These are phyloP conservation scores for Leishmania major DNA, from an alignment of 208 protist species.

Conservation along the genomic window DNA sequence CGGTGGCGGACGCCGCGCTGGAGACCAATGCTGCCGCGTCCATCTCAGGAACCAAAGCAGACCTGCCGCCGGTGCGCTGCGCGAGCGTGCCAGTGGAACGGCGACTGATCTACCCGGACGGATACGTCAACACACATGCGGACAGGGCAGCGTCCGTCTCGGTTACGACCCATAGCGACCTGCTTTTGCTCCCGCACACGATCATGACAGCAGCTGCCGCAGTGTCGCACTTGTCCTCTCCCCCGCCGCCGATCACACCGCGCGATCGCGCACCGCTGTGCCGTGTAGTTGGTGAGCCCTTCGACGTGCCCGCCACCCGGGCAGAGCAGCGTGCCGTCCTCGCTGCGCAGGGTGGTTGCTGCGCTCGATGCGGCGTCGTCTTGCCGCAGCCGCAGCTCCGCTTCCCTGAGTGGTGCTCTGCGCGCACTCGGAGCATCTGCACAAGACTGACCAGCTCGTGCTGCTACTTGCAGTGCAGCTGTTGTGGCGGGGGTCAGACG, in stretches of 20 bases:
- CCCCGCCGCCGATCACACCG: constrained; percentile 13
- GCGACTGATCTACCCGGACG: constrained; percentile 6
- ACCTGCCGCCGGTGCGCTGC: neutral
- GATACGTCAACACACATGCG: neutral
- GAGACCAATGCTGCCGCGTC: neutral
- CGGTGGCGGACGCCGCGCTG: neutral
- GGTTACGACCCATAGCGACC: neutral
- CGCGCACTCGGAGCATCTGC: neutral
- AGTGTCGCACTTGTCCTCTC: neutral
- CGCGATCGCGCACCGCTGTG: constrained; percentile 19
- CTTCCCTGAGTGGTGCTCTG: neutral
- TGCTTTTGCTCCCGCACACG: neutral
- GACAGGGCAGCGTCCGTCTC: neutral
- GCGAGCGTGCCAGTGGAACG: constrained; percentile 11
- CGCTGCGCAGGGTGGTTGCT: constrained; percentile 8
- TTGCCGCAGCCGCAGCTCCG: neutral
- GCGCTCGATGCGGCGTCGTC: constrained; percentile 20
- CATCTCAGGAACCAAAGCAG: neutral
- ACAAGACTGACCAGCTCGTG: neutral
- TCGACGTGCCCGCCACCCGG: neutral
- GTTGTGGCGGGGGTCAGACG: neutral
- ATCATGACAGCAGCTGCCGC: neutral
- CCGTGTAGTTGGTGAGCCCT: constrained; percentile 2
- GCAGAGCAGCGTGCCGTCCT: constrained; percentile 10
- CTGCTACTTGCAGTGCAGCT: neutral